Base-by-base conservation (phyloP, 805 yeast species). In the Saccharomycodes ludwigii region DNA sequence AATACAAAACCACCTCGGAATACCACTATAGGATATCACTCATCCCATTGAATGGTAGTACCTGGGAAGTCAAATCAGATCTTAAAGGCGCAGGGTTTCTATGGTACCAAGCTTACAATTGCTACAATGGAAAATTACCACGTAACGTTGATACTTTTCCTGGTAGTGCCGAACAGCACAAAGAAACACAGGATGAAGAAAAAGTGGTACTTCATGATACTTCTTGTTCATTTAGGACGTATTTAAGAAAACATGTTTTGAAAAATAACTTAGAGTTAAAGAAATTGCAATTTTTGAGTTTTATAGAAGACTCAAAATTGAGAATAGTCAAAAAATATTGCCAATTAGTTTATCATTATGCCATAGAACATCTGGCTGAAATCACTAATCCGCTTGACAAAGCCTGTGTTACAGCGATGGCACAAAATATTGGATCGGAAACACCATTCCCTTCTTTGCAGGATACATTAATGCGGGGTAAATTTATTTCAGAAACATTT, bases 31-130 rank as follows among this genome's bases (percentile, higher is more conserved):
- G 43, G 27, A 30, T 53, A 3, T 38, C 43, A 22, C 40, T 53
- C 25, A 25, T 53, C 2, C 57, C 58, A 3, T 31, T 55, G 18
- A 34, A 38, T 29, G 43, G 43, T 3, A 24, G 30, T n/a, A n/a
- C n/a, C 6, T 55, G 60, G 59, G 27, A 35, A 11, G 36, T 52
- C 3, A 27, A 24, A 3, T 21, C 31, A 11, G 40, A 48, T 1
- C 19, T 24, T 10, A 37, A 37, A 18, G 47, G 54, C 1, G 30
- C 44, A 19, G 58, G 57, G 3, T 31, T 53, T 17, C 55, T 54
- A 8, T 50, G 55, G 55, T 55, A 50, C 24, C 59, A 54, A 35
- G 50, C 46, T 6, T 53, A 47, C 29, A 44, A 46, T 11, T 47
- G 52, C 2, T 49, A 51, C 31, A 40, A 40, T 7, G 32, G 43